Evolutionary conservation across 176 grass and related monocot species (phyloP), one percentile per base, ranked within the genome.

Genomic region (Puccinellia tenuiflora): DNA sequence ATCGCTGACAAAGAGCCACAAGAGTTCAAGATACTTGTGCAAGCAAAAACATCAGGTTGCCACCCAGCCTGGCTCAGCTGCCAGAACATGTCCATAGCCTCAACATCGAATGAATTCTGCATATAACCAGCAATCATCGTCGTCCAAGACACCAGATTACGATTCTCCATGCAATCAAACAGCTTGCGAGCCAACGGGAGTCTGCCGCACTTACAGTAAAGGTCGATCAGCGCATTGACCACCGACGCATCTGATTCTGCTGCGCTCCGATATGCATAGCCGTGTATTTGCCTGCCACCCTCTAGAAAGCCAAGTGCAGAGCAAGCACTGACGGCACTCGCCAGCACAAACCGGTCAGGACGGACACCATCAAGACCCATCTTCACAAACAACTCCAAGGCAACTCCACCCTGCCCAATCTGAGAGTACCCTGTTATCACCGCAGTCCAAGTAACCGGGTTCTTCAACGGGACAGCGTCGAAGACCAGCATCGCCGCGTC

Each of bases 121-220:
- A 97, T 88, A 63, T 94, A 94, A 15, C 91, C 94, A 45, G 85
- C 59, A 35, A 97, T 90, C 87, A 94, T 90, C 22, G 94, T 92
- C 51, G 91, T 97, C 94, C 94, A 97, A 59, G 91, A 90, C 31
- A 97, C 94, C 82, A 94, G 79, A 64, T 97, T 90, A 68, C 45
- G 67, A 63, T 73, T 77, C 60, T 26, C 54, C 83, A 88, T 88
- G 29, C 4, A 71, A 83, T 94, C 80, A 86, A 97, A 97, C 22
- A 93, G 73, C 60, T 61, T 91, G 9, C 73, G 84, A 57, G 94
- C 91, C 81, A 79, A 40, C 61, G 60, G 79, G n/a, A 91, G 43
- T 77, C 79, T 68, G 53, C 20, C 48, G 50, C 94, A 93, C 76
- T 97, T 93, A 85, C 73, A 93, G 29, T 97, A 93, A 1, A 93